Evolutionary conservation across 805 yeast species (phyloP), one percentile per base, ranked within the genome.

Genomic region (Wickerhamomyces chambardii): DNA sequence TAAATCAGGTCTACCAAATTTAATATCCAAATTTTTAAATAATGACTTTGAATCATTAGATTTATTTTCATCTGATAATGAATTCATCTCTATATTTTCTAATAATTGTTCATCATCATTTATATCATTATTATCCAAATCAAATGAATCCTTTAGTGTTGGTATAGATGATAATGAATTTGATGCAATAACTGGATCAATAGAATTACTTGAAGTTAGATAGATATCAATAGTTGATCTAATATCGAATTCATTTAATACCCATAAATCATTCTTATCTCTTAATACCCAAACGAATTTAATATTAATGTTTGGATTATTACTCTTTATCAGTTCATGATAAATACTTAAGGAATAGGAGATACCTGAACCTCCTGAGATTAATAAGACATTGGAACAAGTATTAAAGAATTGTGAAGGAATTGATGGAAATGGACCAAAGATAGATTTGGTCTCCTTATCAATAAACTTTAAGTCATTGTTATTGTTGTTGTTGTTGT

Each of bases 341-440:
- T 63, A 69, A 1, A 78, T 29, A 0, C 83, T 77, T 9, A 78
- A 41, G 4, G 79, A 82, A 36, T 70, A 70, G 0, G 87, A 76
- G 10, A 82, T 68, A 1, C 90, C 89, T 2, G 85, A 73, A 0
- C 92, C 92, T 12, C 89, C 90, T 42, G 79, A 72, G 1, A 81
- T 62, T 15, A 81, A 64, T 14, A 62, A 51, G 1, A 76, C 68
- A 28, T 70, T 66, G 25, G 66, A 68, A 0, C 73, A 77, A 0
- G 73, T 63, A 28, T 58, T 54, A 41, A 72, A 66, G 40, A 73
- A 69, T 15, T 61, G 57, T 11, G 47, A 41, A 11, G 69, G 60
- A 4, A 75, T 36, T 5, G 80, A 63, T 4, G 71, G 63, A 45
- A 57, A 71, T 6, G 67, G 59, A 12, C 64, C 64, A 40, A 61